Evolutionary conservation across 2,329 filamentous ascomycete species (phyloP), one percentile per base, ranked within the genome.

Genomic region (Hirsutella minnesotensis): DNA sequence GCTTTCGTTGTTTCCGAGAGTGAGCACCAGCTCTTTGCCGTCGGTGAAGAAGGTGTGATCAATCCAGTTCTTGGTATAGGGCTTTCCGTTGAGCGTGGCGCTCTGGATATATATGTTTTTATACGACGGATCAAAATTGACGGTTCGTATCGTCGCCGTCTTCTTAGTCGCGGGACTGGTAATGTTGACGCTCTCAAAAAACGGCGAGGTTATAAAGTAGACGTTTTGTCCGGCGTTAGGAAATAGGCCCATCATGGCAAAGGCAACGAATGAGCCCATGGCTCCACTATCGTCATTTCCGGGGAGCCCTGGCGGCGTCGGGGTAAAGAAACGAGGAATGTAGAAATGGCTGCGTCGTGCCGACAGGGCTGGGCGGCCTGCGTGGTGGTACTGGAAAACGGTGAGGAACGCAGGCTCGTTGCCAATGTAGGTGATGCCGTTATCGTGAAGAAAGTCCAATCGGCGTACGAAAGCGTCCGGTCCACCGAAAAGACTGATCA

Each of bases 271-370:
- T 0, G 72, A 73, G 16, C 79, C 81, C 79, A 85, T 84, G 0
- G 81, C 78, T 4, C 81, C 81, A 38, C 70, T 73, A 54, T 86
- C 81, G 45, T 85, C 81, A 53, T 85, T 86, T 0, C 81, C 82
- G 0, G 81, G 79, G 8, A 86, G 71, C 0, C 81, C 81, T 2
- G 60, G 62, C 0, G 74, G 61, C 0, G 72, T 73, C 1, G 74
- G 69, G 50, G 73, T 70, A 63, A 85, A 86, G 51, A 69, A 75
- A 0, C 65, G 65, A 0, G 81, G 80, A 36, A 85, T 82, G 52
- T 84, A 84, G 50, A 66, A 73, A 51, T 83, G 80, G 0, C 71
- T 69, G 39, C 75, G 73, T 36, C 56, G 52, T 1, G 72, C 68
- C 0, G 71, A 75, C 2, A 73, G 59, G 0, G 59, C 80, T 0